Base-by-base conservation (phyloP, 805 yeast species). In the Clavispora fructus region DNA sequence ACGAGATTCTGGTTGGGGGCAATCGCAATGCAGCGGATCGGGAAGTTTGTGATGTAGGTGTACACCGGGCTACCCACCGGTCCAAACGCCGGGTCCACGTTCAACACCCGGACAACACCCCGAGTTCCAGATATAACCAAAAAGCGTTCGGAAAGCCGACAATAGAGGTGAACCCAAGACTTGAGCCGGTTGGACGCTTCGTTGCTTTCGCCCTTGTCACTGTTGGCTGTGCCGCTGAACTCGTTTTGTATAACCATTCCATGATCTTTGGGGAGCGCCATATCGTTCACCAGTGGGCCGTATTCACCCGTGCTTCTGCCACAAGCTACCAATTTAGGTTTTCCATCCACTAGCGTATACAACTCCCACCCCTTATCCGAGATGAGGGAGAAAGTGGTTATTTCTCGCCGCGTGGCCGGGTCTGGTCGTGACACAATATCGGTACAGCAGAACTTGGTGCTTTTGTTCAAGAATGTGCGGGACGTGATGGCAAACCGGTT, bases 21-120 rank as follows among this genome's bases (percentile, higher is more conserved):
- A 1, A 90, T 71, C 31, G 88, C 85, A 40, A 88, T 72, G 58
- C 96, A 88, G 43, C 95, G 64, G 32, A 91, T 84, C 1, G 92
- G 91, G 59, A 87, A 86, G 45, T 76, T 78, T 10, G 88, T 82
- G 33, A 78, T 69, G 58, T 86, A 80, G 0, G 87, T 78, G 63
- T 85, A 87, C 1, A 90, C 69, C 0, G 85, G 80, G 48, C 71
- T 70, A 3, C 96, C 96, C 29, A 69, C 33, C 4, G 41, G 43
- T 1, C 56, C 57, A 4, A 31, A 26, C 8, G 35, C 11, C 2
- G 47, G 41, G 43, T 52, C 55, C 13, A 87, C 58, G 56, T 85
- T 87, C 46, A 79, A 75, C 1, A 88, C 80, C 45, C 88, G 68
- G 48, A 90, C 67, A 28, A 82, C 74, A 0, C 96, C 96, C 46